A percentile compares a stretch with the other conserved stretches of the same genome.
Evolutionary conservation across 78 protist species (phyloP).

Genomic region (slime mould (Dictyostelium discoideum)): DNA sequence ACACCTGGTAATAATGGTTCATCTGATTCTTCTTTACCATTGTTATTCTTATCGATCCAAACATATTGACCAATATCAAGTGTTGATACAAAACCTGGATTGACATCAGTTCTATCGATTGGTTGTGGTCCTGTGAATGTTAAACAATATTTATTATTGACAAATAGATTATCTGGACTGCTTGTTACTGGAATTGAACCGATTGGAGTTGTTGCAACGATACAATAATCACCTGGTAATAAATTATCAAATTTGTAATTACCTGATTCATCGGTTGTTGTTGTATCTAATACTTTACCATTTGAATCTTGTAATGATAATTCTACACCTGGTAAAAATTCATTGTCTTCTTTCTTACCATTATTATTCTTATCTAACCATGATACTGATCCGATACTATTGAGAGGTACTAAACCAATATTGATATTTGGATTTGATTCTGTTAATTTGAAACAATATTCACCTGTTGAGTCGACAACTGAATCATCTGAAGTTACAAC

Average conservation of each 20-base stretch:
- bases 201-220: neutral
- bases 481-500: neutral
- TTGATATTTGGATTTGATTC: neutral
- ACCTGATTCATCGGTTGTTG: constrained; percentile 3
- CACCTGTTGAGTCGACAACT: neutral
- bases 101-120: neutral
- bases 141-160: neutral
- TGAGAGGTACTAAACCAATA: constrained; percentile 18
- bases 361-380: constrained; percentile 18
- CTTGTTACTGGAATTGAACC: neutral
- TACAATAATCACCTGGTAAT: constrained; percentile 9
- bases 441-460: neutral
- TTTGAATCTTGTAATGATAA: neutral
- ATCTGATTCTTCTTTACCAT: neutral
- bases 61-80: constrained; percentile 11
- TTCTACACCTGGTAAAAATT: neutral
- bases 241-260: neutral
- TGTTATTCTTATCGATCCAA: neutral
- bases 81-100: constrained; percentile 11
- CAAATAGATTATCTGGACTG: neutral
- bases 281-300: neutral
- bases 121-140: neutral
- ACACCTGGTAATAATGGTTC: constrained; percentile 14
- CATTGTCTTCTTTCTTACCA: constrained; percentile 11
- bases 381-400: neutral